Conservation (phyloP, 805 yeast genomes). For the Kuraishia ogatae region DNA sequence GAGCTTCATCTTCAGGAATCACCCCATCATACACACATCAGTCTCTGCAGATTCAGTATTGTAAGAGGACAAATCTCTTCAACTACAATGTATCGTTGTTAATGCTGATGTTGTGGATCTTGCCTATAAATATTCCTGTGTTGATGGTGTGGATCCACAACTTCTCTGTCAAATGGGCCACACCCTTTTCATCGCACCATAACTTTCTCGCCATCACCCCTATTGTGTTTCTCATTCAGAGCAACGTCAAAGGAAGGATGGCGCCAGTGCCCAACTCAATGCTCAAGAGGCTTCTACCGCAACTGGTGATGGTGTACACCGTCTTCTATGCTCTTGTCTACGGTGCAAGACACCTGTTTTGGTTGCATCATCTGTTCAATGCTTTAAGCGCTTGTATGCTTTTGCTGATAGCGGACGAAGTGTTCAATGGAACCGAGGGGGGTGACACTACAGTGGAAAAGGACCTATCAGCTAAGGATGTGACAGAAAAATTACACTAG, state of each 20-base stretch:
- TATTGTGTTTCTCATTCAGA: slow-evolving; percentile 49
- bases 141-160: slow-evolving; percentile 78
- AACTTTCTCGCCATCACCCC: slow-evolving; percentile 74
- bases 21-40: not conserved
- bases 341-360: slow-evolving; percentile 77
- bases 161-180: slow-evolving; percentile 66
- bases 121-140: slow-evolving; percentile 74
- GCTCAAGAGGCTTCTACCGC: slow-evolving; percentile 23
- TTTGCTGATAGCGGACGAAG: slow-evolving; percentile 13
- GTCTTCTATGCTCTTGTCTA: slow-evolving; percentile 56
- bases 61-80: slow-evolving; percentile 15
- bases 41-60: slow-evolving; percentile 10
- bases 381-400: slow-evolving; percentile 47
- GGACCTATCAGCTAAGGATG: too few relatives aligned
- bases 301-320: slow-evolving; percentile 37
- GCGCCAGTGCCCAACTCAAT: slow-evolving; percentile 27
- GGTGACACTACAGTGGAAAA: not conserved
- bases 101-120: slow-evolving; percentile 64
- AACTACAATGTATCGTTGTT: slow-evolving; percentile 59
- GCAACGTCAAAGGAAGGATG: slow-evolving; percentile 38
- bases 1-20: not conserved
- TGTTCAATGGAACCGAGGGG: not conserved
- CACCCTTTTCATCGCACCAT: slow-evolving; percentile 84
- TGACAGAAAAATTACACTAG: too few relatives aligned
- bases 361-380: slow-evolving; percentile 75